These are phyloP conservation scores for Globisporangium cederbergense DNA, from an alignment of 352 stramenopile genomes.

Conservation along the genomic window DNA sequence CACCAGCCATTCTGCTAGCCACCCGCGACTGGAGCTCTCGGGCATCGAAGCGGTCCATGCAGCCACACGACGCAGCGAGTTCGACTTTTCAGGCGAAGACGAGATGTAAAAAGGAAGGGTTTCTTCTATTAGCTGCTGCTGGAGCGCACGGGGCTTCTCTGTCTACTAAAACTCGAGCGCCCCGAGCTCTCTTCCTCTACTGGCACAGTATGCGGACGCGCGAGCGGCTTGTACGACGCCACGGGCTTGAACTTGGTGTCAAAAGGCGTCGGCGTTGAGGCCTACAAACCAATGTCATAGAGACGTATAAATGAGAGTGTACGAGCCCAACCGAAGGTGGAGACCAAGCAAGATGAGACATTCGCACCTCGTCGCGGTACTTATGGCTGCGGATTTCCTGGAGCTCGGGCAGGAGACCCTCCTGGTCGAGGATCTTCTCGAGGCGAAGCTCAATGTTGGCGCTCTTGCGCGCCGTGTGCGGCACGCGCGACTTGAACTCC, in stretches of 20 bases:
- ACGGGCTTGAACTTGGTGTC: conserved; percentile 30
- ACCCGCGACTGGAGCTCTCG: conserved; percentile 29
- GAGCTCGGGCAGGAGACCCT: conserved; percentile 47
- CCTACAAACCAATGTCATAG: conserved; percentile 16
- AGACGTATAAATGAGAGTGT: background rate
- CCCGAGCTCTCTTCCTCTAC: background rate
- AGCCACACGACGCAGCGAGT: conserved; percentile 33
- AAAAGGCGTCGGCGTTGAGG: conserved; percentile 26
- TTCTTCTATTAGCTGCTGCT: background rate
- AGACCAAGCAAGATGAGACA: background rate
- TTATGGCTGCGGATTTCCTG: conserved; percentile 50
- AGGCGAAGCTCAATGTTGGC: conserved; percentile 52
- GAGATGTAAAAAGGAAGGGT: conserved; percentile 10
- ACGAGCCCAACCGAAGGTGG: background rate
- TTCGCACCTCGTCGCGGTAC: conserved; percentile 42
- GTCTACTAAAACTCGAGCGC: background rate
- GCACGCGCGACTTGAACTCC: conserved; percentile 37
- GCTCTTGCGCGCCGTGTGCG: conserved; percentile 65
- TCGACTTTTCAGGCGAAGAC: conserved; percentile 37
- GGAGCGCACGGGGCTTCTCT: background rate
- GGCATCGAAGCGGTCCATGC: conserved; percentile 40
- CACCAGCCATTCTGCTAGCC: conserved; percentile 5
- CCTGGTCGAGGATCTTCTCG: conserved; percentile 60
- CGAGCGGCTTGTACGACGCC: conserved; percentile 27
- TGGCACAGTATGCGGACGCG: background rate